Evolutionary conservation across 2,329 filamentous ascomycete species (phyloP), one percentile per base, ranked within the genome.

Genomic region (Hymenoscyphus fructigenus): DNA sequence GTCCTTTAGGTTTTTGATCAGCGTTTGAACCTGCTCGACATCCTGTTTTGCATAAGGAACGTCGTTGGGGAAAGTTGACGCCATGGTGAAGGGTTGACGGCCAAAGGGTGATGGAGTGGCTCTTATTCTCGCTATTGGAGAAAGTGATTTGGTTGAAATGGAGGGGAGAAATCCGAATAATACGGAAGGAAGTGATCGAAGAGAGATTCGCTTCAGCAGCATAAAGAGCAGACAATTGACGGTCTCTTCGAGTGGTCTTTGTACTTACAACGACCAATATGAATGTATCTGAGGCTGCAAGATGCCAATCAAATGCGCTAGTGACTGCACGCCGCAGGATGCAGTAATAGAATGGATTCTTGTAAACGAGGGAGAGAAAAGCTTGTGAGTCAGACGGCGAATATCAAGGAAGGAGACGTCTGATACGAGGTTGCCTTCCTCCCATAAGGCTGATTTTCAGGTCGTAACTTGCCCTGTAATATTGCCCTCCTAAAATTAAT

Each of bases 11-110:
- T 83, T 80, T 14, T 58, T 66, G 65, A 76, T 59, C 34, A 76
- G 65, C 7, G 64, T 66, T 3, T 85, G 79, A 64, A 95, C 84
- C 72, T 91, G 84, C 58, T 88, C 81, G 10, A 83, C 80, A 75
- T 96, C 86, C 78, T 97, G 94, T 3, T 84, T 77, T 67, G 81
- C 78, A 75, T 88, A 90, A 1, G 91, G 91, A 28, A 83, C 80
- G 64, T 80, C 75, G 44, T 50, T 50, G n/a, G 44, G 44, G 3
- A 23, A 20, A 23, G 44, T 12, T 26, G 81, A 77, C 68, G 83
- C 83, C 86, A 89, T 88, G 70, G 60, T 78, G 44, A 61, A 36
- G n/a, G 28, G 44, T 12, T 28, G 59, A 32, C 14, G 53, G 23
- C 17, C n/a, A 7, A 47, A 47, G 41, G 41, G 17, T 23, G 44